These are phyloP conservation scores for Fomitopsis palustris DNA, from an alignment of 1,284 basidiomycete species.

Conservation along the genomic window DNA sequence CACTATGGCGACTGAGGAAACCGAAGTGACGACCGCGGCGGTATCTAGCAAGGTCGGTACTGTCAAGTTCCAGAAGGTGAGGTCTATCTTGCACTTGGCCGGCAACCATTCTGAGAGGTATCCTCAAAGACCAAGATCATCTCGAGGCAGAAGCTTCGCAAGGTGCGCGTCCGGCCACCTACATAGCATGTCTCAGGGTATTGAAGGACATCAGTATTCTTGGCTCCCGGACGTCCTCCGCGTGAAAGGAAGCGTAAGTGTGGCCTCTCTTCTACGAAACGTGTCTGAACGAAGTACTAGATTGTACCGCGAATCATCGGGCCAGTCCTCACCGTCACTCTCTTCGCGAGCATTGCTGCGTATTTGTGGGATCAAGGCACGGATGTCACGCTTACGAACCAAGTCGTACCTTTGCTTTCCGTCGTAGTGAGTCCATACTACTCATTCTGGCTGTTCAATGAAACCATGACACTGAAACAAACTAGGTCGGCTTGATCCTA, in stretches of 20 bases:
- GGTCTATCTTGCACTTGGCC: too few relatives aligned
- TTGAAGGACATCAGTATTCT: constrained; percentile 55
- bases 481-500: constrained; percentile 68
- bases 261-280: background rate
- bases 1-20: background rate
- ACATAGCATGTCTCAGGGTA: background rate
- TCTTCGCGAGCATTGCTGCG: constrained; percentile 64
- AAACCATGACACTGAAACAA: background rate
- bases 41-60: background rate
- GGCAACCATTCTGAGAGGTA: background rate
- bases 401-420: constrained; percentile 80
- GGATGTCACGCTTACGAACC: constrained; percentile 59
- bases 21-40: background rate
- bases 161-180: constrained; percentile 18
- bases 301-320: constrained; percentile 67
- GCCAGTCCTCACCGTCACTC: constrained; percentile 79
- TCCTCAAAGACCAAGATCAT: constrained; percentile 27
- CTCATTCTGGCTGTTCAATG: background rate
- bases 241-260: constrained; percentile 67
- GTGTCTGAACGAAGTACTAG: constrained; percentile 32
- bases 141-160: constrained; percentile 29
- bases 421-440: constrained; percentile 73
- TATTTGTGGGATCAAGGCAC: constrained; percentile 55
- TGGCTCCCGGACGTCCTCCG: constrained; percentile 88
- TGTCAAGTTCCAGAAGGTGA: background rate